phyloP scores from a whole-genome alignment of 2,329 filamentous ascomycete species.

The Aspergillus neoniger region DNA sequence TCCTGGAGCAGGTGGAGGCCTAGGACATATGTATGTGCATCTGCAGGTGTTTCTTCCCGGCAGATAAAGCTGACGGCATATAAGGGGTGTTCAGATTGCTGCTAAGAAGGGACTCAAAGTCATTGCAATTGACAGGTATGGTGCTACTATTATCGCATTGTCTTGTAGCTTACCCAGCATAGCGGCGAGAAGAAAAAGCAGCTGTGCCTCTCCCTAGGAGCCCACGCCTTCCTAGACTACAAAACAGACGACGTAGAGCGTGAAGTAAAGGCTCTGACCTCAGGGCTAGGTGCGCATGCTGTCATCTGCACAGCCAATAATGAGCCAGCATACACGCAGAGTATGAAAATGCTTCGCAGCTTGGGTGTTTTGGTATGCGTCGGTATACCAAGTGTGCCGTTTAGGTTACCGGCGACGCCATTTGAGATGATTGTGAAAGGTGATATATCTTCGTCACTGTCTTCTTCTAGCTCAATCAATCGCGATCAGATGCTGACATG shows the following conservation, averaged over 20 bases:
- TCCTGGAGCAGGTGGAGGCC: slow-evolving; percentile 40
- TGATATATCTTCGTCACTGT: slow-evolving; percentile 12
- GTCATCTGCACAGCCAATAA: slow-evolving; percentile 51
- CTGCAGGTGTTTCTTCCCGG: neutral
- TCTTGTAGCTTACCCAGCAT: neutral
- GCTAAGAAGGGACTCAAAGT: slow-evolving; percentile 38
- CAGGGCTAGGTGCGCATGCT: slow-evolving; percentile 48
- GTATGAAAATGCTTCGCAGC: slow-evolving; percentile 46
- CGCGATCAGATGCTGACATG: slow-evolving; percentile 6
- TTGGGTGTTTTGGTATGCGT: slow-evolving; percentile 53
- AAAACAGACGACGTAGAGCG: slow-evolving; percentile 41
- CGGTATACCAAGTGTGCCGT: slow-evolving; percentile 47
- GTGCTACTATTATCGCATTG: neutral
- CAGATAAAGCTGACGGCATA: neutral
- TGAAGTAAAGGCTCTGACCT: slow-evolving; percentile 43
- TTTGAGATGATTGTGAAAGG: slow-evolving; percentile 52
- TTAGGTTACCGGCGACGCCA: slow-evolving; percentile 49
- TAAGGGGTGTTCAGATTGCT: slow-evolving; percentile 42
- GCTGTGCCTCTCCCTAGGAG: slow-evolving; percentile 37
- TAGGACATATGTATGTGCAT: slow-evolving; percentile 40
- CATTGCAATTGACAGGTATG: slow-evolving; percentile 41
- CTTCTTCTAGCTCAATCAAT: neutral
- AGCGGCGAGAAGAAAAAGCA: slow-evolving; percentile 39
- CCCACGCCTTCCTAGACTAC: slow-evolving; percentile 38
- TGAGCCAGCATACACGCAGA: slow-evolving; percentile 48